Evolutionary conservation across 1,284 basidiomycete species (phyloP), one percentile per base, ranked within the genome.

Genomic region (Puccinia coronata): DNA sequence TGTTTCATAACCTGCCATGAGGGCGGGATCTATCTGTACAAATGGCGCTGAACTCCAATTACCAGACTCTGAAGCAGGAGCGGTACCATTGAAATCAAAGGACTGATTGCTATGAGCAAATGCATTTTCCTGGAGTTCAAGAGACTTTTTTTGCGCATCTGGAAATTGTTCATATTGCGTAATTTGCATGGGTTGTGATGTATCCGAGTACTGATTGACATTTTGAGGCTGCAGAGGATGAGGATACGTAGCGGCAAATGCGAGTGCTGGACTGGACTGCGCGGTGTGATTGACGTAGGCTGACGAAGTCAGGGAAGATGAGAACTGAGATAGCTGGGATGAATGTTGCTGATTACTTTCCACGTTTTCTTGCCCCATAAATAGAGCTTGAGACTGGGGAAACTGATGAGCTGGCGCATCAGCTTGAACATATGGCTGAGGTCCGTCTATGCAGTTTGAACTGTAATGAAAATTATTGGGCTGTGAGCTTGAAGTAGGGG

Each of bases 161-260:
- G 51, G 51, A 43, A 36, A 8, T 59, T 74, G 72, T 16, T 57
- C 25, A 59, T 57, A 59, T 43, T 51, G 72, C 4, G 51, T 57
- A 53, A 41, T 12, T 25, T 74, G 53, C 5, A 14, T 57, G 4
- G 53, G 25, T 18, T 43, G 72, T 6, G 34, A 20, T 57, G 72
- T n/a, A 4, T 55, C 39, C 39, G 53, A 55, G 53, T 59, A 57
- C 23, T 59, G 72, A 25, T 74, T 74, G 36, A 41, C 51, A 31
- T 74, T 57, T 59, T 74, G 72, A 4, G 72, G 53, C 36, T 74
- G 72, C 23, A 74, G 47, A 25, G 72, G 53, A 41, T 74, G 53
- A 39, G 72, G 25, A 59, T 74, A 34, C 23, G 51, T 39, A 34
- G 53, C 51, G 28, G 11, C 51, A 39, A 31, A 71, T 51, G 69